Evolutionary conservation across 1,284 basidiomycete species (phyloP), one percentile per base, ranked within the genome.

Genomic region (Ustilago esculenta): DNA sequence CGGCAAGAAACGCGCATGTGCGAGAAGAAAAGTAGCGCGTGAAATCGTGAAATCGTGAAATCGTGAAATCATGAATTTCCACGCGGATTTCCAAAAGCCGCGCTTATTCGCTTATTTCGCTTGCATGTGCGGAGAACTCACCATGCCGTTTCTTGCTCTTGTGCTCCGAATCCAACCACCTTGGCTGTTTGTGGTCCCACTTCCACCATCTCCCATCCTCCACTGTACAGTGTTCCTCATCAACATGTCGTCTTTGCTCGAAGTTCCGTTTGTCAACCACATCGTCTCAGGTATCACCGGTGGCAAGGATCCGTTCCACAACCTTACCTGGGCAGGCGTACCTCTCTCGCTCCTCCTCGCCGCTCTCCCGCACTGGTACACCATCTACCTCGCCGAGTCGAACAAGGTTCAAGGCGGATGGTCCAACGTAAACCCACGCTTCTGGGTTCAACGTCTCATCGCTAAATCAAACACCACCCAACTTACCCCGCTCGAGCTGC

Each of bases 351-450:
- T 72, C 32, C 33, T 57, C 12, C 25, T 75, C 17, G 70, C 73
- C 3, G 73, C 73, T 3, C 33, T 52, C 12, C 66, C 73, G 3
- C 73, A 76, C 53, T 76, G 76, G 76, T 76, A 73, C 48, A 68
- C 74, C 3, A 77, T 77, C 55, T 65, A 65, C 41, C 57, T 73
- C 17, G 61, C 67, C 42, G 45, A 75, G 30, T 41, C 43, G 21
- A 63, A 72, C 51, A 61, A 67, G 39, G 35, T 77, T 24, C 65
- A 76, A 32, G 74, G 74, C 11, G 76, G 76, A 15, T 77, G 76
- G 76, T 49, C 44, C 30, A 77, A 77, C 61, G 52, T 70, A 27
- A 77, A 76, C 55, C 76, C 76, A 1, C 64, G 76, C 12, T 46
- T 51, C 39, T 77, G 50, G 39, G 76, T 77, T 3, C 24, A 34